Evolutionary conservation across 805 yeast species (phyloP), one percentile per base, ranked within the genome.

Genomic region (Candida manassasensis): DNA sequence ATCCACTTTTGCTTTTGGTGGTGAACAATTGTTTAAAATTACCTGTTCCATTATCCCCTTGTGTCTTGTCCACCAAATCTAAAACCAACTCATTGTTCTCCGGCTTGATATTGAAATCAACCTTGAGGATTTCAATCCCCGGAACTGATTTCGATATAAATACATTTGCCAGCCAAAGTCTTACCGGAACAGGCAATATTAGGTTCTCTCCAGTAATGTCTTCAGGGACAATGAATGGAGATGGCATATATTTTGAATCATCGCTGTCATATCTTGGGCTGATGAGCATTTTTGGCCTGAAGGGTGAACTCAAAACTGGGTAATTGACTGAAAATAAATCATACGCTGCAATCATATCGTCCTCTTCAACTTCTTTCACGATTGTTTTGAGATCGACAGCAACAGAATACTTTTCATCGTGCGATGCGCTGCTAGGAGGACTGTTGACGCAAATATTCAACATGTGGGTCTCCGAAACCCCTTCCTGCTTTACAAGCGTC

Each of bases 1-100:
- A 57, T 11, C 65, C 67, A 41, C 59, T 65, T 29, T 51, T 57
- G 29, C 70, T 61, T 18, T 49, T 48, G 2, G 75, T 67, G 22
- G 51, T 41, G 40, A 68, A 64, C 10, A 42, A 32, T 24, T 59
- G 56, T n/a, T 38, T 36, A 30, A 4, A 27, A 8, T 21, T 11
- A 19, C 24, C 10, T 9, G 33, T 11, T 13, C 6, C 6, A 14
- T 10, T 10, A 16, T 16, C 4, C 21, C 27, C 17, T 15, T 30
- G 29, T 7, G 35, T 13, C 13, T 31, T 37, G 3, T 37, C 47
- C 1, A 41, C 28, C 27, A 38, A 19, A 5, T 52, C 53, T 0
- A 60, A 40, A 3, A 44, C 18, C n/a, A 63, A 35, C 19, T 58
- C 68, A 1, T 53, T 44, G 27, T 52, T 58, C 21, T 48, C 48